Base-by-base conservation (phyloP, 2,329 filamentous ascomycete species). In the Calycina marina region DNA sequence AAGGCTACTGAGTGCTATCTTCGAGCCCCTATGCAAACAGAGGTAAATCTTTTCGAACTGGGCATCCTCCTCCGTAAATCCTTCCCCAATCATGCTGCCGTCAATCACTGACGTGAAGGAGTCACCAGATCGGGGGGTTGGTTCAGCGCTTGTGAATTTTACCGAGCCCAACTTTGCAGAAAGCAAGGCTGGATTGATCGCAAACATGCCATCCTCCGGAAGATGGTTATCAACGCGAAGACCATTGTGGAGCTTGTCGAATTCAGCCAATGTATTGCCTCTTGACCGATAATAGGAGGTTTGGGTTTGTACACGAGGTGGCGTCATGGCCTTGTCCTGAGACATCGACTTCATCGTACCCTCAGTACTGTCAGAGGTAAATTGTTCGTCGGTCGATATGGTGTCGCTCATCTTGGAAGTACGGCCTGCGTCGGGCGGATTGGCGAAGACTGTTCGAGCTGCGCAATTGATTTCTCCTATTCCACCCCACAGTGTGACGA, bases 1-100 rank as follows among this genome's bases (percentile, higher is more conserved):
- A 15, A 93, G 60, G 2, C 74, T 75, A 25, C 72, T 70, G 43
- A 81, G 66, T 16, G 84, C 76, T 30, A 82, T 62, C 30, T 85
- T 79, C 13, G 79, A 77, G 1, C 83, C 80, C 33, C 67, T 69
- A 28, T 77, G 74, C 14, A 93, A 61, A 28, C 79, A 78, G 18
- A 84, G 51, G 57, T 82, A 93, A 14, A 94, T 83, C 39, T 65
- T 72, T 40, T 93, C 86, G 43, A 93, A 93, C 16, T 76, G 68
- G 11, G 70, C 67, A 45, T 93, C 84, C 40, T 93, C 83, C 41
- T 84, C 79, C 2, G 68, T 69, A 30, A 76, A 70, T 31, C 84
- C 79, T 49, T 50, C 45, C 54, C 48, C 46, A 55, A 41, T 53
- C 29, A 43, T 44, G 30, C 40, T 38, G n/a, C 41, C 41, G 16